Evolutionary conservation across 768 basidiomycete genomes (phyloP).

Genomic region (Serendipita sp.): DNA sequence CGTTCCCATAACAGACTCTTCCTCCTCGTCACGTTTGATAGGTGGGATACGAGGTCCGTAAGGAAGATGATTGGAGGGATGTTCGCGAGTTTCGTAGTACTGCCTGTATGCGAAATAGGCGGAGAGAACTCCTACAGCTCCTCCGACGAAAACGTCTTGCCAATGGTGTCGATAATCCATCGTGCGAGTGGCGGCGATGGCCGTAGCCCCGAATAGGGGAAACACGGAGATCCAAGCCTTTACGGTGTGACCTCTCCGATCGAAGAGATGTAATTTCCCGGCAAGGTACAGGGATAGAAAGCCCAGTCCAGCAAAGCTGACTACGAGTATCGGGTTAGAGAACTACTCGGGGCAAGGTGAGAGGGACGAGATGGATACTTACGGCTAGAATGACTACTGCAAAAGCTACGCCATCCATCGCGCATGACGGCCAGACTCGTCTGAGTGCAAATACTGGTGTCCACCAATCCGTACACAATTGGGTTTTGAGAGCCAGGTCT

Average conservation of each 20-base stretch:
- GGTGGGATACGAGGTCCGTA: constrained; percentile 44
- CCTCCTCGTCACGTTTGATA: too few species aligned
- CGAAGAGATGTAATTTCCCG: constrained; percentile 86
- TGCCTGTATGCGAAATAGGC: constrained; percentile 69
- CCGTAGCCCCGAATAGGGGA: constrained; percentile 57
- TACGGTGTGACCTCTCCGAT: constrained; percentile 58
- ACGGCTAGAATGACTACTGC: constrained; percentile 83
- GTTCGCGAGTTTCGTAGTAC: constrained; percentile 62
- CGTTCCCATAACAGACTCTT: too few species aligned
- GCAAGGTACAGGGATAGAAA: constrained; percentile 80
- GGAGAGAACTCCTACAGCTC: constrained; percentile 52
- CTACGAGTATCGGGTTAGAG: constrained; percentile 23
- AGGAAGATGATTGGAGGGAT: constrained; percentile 49
- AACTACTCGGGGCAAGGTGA: not conserved
- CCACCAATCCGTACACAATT: constrained; percentile 49
- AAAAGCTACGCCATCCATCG: constrained; percentile 88
- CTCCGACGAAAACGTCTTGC: constrained; percentile 78
- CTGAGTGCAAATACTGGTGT: constrained; percentile 68
- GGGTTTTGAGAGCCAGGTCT: constrained; percentile 46
- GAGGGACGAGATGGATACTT: constrained; percentile 18
- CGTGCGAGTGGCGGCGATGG: constrained; percentile 20
- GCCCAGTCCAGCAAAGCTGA: constrained; percentile 85
- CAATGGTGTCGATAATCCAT: constrained; percentile 51
- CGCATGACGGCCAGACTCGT: constrained; percentile 38
- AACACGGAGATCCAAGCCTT: constrained; percentile 36